These are phyloP conservation scores for Multifurca ochricompacta DNA, from an alignment of 768 basidiomycete species.

Conservation along the genomic window DNA sequence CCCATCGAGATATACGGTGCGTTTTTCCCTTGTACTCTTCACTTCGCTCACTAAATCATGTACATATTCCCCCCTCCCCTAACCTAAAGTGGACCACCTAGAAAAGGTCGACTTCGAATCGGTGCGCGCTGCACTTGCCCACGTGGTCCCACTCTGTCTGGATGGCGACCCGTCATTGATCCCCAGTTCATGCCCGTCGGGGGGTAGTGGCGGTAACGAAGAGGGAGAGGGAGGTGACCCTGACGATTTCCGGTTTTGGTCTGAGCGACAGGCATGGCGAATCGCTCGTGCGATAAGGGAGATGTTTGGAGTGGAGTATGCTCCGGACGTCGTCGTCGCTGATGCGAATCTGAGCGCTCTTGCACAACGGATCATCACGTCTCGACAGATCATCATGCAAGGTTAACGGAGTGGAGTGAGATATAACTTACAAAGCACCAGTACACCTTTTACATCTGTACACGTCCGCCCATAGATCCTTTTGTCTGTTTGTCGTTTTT, in stretches of 20 bases:
- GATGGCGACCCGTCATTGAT: slow-evolving; percentile 80
- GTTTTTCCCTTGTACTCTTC: slow-evolving; percentile 24
- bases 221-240: slow-evolving; percentile 49
- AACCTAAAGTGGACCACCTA: slow-evolving; percentile 78
- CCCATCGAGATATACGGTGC: slow-evolving; percentile 86
- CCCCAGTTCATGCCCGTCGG: slow-evolving; percentile 38
- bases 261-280: slow-evolving; percentile 79
- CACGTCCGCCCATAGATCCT: too few species aligned
- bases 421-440: too few species aligned
- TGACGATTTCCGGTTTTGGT: slow-evolving; percentile 96
- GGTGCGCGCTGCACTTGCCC: slow-evolving; percentile 59
- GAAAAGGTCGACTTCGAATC: slow-evolving; percentile 51
- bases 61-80: too few species aligned
- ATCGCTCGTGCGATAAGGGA: slow-evolving; percentile 75
- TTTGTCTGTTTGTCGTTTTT: too few species aligned
- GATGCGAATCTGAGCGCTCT: slow-evolving; percentile 88
- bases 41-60: too few species aligned
- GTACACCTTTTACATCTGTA: too few species aligned
- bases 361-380: slow-evolving; percentile 74
- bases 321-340: slow-evolving; percentile 83
- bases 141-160: slow-evolving; percentile 78
- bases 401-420: too few species aligned
- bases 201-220: slow-evolving; percentile 22
- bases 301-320: slow-evolving; percentile 83
- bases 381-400: slow-evolving; percentile 44